Percentiles rank a stretch among this genome's conserved stretches.
phyloP scores from a whole-genome alignment of 2,329 filamentous ascomycete species.

The Colletotrichum falcatum region DNA sequence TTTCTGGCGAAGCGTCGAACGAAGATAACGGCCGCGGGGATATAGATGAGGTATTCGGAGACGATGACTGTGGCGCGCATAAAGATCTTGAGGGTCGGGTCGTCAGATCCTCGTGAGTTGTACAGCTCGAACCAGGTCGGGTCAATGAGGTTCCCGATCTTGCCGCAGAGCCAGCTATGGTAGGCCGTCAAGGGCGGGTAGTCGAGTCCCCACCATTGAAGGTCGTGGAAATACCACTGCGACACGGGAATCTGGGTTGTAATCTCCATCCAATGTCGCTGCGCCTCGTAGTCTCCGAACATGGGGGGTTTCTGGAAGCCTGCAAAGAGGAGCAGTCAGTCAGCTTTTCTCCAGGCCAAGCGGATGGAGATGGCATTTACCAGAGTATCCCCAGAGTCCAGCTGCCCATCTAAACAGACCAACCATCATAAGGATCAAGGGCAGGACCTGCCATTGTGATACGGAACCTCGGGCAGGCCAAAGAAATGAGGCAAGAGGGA shows the following conservation, averaged over 20 bases:
- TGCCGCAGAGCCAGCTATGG: conserved; percentile 95
- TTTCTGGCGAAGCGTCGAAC: conserved; percentile 83
- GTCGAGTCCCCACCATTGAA: conserved; percentile 97
- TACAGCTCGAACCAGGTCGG: conserved; percentile 89
- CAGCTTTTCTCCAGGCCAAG: conserved; percentile 1
- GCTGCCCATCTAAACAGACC: conserved; percentile 94
- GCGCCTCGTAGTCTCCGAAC: conserved; percentile 97
- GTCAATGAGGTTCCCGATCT: conserved; percentile 83
- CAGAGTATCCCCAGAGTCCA: conserved; percentile 95
- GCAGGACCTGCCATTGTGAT: conserved; percentile 93
- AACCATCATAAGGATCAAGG: conserved; percentile 88
- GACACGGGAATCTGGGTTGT: conserved; percentile 89
- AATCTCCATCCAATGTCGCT: conserved; percentile 99
- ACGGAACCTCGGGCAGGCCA: conserved; percentile 88
- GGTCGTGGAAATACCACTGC: conserved; percentile 97
- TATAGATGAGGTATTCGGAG: conserved; percentile 90
- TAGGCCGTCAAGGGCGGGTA: conserved; percentile 98
- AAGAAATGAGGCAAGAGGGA: conserved; percentile 92
- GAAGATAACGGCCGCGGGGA: conserved; percentile 88
- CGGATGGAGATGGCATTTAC: conserved; percentile 57
- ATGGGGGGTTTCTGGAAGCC: conserved; percentile 86
- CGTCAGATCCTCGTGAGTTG: conserved; percentile 83
- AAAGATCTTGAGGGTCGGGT: conserved; percentile 86
- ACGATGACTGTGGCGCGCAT: conserved; percentile 94
- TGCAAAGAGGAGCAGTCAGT: conserved; percentile 50